A percentile compares a stretch with the other conserved stretches of the same genome.
phyloP scores from a whole-genome alignment of 2,329 filamentous ascomycete genomes.

The Stagonosporopsis tanaceti region DNA sequence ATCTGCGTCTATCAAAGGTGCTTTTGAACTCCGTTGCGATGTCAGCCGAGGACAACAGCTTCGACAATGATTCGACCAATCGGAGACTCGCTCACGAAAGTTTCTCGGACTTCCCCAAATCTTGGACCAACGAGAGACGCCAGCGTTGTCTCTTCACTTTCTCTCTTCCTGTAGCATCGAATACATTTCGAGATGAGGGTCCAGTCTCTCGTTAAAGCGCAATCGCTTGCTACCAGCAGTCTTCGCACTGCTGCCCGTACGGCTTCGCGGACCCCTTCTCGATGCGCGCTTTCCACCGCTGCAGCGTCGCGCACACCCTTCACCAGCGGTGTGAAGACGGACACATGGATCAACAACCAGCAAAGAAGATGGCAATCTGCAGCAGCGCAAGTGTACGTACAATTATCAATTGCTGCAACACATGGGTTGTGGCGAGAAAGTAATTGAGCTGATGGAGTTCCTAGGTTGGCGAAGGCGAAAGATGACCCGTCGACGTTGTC shows the following conservation, averaged over 20 bases:
- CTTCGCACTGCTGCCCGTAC: conserved; percentile 41
- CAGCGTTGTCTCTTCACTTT: conserved; percentile 38
- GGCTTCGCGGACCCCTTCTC: conserved; percentile 33
- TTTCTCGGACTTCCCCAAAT: conserved; percentile 30
- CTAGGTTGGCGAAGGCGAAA: conserved; percentile 61
- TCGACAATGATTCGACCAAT: conserved; percentile 3
- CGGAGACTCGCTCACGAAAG: conserved; percentile 4
- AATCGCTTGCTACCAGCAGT: conserved; percentile 41
- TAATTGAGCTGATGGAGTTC: conserved; percentile 32
- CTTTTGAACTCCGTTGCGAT: conserved; percentile 3
- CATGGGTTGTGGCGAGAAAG: conserved; percentile 2
- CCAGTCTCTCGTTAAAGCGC: conserved; percentile 44
- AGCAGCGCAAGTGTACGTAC: conserved; percentile 49
- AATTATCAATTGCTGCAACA: neutral
- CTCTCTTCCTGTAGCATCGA: conserved; percentile 21
- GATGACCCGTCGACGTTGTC: conserved; percentile 65
- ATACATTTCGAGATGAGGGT: conserved; percentile 42
- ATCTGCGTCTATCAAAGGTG: neutral
- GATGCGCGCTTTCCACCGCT: conserved; percentile 46
- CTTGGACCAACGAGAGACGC: conserved; percentile 36
- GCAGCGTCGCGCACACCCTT: conserved; percentile 39
- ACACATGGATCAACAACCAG: conserved; percentile 39
- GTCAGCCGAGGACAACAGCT: conserved; percentile 27
- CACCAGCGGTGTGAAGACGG: conserved; percentile 40
- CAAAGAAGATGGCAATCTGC: conserved; percentile 49